Evolutionary conservation across 352 stramenopile species (phyloP), one percentile per base, ranked within the genome.

Genomic region (Globisporangium abappressorium): DNA sequence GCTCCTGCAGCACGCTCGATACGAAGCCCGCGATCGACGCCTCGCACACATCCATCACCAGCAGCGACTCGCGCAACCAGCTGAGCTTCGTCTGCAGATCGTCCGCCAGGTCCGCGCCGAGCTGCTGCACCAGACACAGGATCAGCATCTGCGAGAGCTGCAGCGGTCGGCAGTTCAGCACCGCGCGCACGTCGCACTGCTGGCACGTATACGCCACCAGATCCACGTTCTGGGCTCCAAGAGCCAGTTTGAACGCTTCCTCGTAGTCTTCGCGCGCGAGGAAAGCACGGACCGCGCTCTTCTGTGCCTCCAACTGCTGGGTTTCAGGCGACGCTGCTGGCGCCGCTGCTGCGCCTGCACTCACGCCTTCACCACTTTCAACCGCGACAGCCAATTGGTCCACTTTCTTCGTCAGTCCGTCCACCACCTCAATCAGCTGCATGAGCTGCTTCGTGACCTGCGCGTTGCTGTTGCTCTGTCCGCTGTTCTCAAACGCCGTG

Each of bases 141-240:
- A 95, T 86, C 70, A 93, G 70, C 85, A 93, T 93, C 69, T 95
- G 87, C 64, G 87, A 93, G 47, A 95, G 80, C 73, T 90, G 82
- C 9, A 84, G 81, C 12, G 84, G 87, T 2, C 84, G 85, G 34
- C 70, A 78, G 60, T 82, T 84, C 22, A 95, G 70, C 60, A 93
- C 82, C 34, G 80, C 62, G 24, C 78, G 78, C 28, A 85, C 72
- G 54, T 95, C 87, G 53, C 79, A 87, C 58, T 93, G 76, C 66
- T 85, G 74, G 46, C 87, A 95, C 11, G 87, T 76, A 58, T 86
- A 91, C 46, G 78, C 64, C 14, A 95, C 87, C 3, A 95, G 70
- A 30, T 85, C 75, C 12, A 95, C 84, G 56, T 89, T 92, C 66
- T 93, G 84, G 2, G 84, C 87, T 18, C 87, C 85, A 28, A 95